These are phyloP conservation scores for Ophidiomyces ophidiicola DNA, from an alignment of 2,329 filamentous ascomycete genomes.

Conservation along the genomic window DNA sequence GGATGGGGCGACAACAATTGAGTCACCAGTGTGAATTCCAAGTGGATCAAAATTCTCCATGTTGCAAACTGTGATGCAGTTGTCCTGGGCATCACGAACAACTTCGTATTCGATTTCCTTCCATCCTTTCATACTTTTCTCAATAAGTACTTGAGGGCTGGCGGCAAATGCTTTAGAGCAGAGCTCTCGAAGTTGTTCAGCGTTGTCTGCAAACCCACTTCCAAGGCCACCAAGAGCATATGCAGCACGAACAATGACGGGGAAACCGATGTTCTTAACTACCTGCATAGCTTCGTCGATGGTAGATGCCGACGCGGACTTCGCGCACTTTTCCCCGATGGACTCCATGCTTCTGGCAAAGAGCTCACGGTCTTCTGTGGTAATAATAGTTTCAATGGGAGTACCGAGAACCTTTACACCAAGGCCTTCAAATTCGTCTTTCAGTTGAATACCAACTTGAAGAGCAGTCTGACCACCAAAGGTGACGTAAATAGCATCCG, in stretches of 20 bases:
- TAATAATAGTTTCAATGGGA: slow-evolving; percentile 95
- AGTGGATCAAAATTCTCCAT: slow-evolving; percentile 99
- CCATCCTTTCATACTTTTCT: slow-evolving; percentile 99
- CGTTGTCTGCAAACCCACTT: slow-evolving; percentile 87
- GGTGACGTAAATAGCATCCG: slow-evolving; percentile 93
- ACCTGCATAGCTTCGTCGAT: slow-evolving; percentile 79
- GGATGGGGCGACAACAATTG: slow-evolving; percentile 92
- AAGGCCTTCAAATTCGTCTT: slow-evolving; percentile 86
- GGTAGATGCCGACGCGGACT: slow-evolving; percentile 83
- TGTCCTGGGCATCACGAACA: slow-evolving; percentile 86
- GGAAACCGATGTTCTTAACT: slow-evolving; percentile 85
- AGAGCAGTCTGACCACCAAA: slow-evolving; percentile 96
- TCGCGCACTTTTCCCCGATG: slow-evolving; percentile 94
- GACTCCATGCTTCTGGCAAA: slow-evolving; percentile 98
- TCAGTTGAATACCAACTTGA: slow-evolving; percentile 92
- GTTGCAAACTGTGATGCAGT: slow-evolving; percentile 99
- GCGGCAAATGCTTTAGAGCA: slow-evolving; percentile 92
- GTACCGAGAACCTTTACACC: slow-evolving; percentile 93
- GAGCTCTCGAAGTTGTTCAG: slow-evolving; percentile 67
- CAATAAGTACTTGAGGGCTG: slow-evolving; percentile 90
- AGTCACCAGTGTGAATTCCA: slow-evolving; percentile 95
- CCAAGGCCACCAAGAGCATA: slow-evolving; percentile 92
- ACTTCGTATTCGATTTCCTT: slow-evolving; percentile 99
- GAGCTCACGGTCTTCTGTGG: slow-evolving; percentile 92
- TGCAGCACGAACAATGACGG: slow-evolving; percentile 91